These are phyloP conservation scores for Arthrobotrys iridis DNA, from an alignment of 2,329 filamentous ascomycete species.

Conservation along the genomic window DNA sequence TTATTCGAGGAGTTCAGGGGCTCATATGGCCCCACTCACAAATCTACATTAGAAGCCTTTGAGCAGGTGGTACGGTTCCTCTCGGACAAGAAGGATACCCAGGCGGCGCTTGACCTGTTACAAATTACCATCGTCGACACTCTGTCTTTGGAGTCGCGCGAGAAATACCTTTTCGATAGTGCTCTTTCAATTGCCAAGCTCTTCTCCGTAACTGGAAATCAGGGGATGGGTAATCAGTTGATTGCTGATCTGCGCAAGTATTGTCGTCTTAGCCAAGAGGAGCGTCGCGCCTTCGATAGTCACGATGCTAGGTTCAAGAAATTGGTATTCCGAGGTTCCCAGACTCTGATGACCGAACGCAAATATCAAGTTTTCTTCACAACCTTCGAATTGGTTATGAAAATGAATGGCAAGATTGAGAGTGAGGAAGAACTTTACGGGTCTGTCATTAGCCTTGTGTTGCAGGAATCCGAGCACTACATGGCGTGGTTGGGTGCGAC, in stretches of 20 bases:
- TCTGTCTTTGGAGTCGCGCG: slow-evolving; percentile 6
- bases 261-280: slow-evolving; percentile 25
- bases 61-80: slow-evolving; percentile 29
- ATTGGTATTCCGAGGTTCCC: slow-evolving; percentile 25
- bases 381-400: slow-evolving; percentile 19
- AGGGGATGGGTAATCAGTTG: slow-evolving; percentile 3
- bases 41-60: slow-evolving; percentile 7
- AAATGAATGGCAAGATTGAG: slow-evolving; percentile 8
- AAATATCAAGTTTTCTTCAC: slow-evolving; percentile 48
- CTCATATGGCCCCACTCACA: slow-evolving; percentile 21
- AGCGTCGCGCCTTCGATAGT: slow-evolving; percentile 12
- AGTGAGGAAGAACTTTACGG: slow-evolving; percentile 30
- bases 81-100: slow-evolving; percentile 8
- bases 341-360: slow-evolving; percentile 35
- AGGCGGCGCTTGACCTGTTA: neutral
- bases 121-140: slow-evolving; percentile 23
- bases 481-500: slow-evolving; percentile 42
- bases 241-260: slow-evolving; percentile 23
- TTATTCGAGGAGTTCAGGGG: slow-evolving; percentile 37
- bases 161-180: slow-evolving; percentile 21
- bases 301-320: slow-evolving; percentile 30
- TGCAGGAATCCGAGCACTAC: slow-evolving; percentile 42
- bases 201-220: slow-evolving; percentile 12
- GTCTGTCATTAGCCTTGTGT: slow-evolving; percentile 15
- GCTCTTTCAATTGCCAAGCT: slow-evolving; percentile 27